phyloP scores from a whole-genome alignment of 2,329 filamentous ascomycete genomes.

The Ceratocystis cacaofunesta region DNA sequence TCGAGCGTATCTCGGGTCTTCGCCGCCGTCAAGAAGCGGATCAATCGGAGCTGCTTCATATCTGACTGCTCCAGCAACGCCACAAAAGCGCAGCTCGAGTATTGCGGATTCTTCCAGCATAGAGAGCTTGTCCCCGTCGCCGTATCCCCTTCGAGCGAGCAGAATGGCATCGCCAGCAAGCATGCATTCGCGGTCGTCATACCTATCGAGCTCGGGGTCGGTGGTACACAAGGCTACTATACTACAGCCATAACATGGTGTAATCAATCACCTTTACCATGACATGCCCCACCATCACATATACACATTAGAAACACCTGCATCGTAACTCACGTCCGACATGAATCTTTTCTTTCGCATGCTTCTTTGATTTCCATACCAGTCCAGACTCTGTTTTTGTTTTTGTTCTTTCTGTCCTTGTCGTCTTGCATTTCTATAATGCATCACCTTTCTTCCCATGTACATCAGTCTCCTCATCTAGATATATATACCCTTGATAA shows the following conservation, averaged over 20 bases:
- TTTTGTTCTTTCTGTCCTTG: not conserved
- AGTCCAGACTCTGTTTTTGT: not conserved
- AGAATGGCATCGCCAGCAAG: not conserved
- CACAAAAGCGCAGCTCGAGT: not conserved
- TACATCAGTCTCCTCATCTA: not conserved
- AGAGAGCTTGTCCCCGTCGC: slow-evolving; percentile 1
- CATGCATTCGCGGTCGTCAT: slow-evolving; percentile 7
- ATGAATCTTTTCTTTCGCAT: not conserved
- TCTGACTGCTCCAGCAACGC: slow-evolving; percentile 4
- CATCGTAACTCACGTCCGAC: not conserved
- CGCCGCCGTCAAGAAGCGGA: not conserved
- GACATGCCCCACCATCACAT: not conserved
- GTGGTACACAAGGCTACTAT: slow-evolving; percentile 7
- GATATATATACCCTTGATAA: not conserved
- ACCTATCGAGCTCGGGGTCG: slow-evolving; percentile 4
- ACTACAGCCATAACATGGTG: not conserved
- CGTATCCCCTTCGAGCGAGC: not conserved
- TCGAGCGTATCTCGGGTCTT: not conserved
- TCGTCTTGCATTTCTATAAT: not conserved
- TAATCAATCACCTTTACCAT: not conserved
- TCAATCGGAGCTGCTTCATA: not conserved
- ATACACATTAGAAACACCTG: not conserved
- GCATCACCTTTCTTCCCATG: not conserved
- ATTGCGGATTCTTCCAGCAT: slow-evolving; percentile 3
- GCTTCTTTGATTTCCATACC: not conserved